Conservation (phyloP, 331 rosid species). For the Spiraea crenata region DNA sequence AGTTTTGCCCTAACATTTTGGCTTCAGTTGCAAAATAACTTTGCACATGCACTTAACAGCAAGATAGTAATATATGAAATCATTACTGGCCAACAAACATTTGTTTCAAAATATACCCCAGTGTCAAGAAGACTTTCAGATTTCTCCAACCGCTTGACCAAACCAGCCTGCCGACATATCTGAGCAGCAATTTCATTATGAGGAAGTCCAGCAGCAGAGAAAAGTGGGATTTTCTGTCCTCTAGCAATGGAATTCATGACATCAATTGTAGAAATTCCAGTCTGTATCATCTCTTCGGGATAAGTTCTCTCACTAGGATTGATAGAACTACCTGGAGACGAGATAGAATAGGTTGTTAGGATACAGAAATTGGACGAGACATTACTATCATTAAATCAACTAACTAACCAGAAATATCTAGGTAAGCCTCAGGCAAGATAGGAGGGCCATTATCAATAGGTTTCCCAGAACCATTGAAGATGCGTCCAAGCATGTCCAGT, state of each 20-base stretch:
- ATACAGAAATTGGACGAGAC: constrained; percentile 8
- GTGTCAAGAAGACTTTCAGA: constrained; percentile 74
- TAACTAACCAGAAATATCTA: constrained; percentile 87
- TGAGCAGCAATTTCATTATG: constrained; percentile 99
- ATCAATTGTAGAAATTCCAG: constrained; percentile 97
- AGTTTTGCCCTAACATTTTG: not conserved
- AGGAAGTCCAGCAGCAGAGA: constrained; percentile 99
- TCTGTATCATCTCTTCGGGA: constrained; percentile 99
- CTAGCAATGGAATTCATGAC: constrained; percentile 99
- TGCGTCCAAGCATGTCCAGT: constrained; percentile 98
- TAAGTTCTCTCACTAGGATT: constrained; percentile 99
- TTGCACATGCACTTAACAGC: not conserved
- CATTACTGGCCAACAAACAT: constrained; percentile 1
- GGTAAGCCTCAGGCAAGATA: constrained; percentile 95
- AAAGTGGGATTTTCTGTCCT: constrained; percentile 98
- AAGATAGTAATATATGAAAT: constrained; percentile 1
- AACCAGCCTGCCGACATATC: constrained; percentile 99
- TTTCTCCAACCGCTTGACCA: constrained; percentile 95
- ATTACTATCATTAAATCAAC: constrained; percentile 1
- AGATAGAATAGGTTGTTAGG: constrained; percentile 5
- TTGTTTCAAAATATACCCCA: constrained; percentile 40
- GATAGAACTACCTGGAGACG: constrained; percentile 82
- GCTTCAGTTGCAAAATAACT: not conserved
- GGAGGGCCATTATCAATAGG: constrained; percentile 99
- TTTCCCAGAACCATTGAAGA: constrained; percentile 98